A percentile compares a stretch with the other conserved stretches of the same genome.
These are phyloP conservation scores for Lepraria neglecta DNA, from an alignment of 495 filamentous ascomycete genomes.

Conservation along the genomic window DNA sequence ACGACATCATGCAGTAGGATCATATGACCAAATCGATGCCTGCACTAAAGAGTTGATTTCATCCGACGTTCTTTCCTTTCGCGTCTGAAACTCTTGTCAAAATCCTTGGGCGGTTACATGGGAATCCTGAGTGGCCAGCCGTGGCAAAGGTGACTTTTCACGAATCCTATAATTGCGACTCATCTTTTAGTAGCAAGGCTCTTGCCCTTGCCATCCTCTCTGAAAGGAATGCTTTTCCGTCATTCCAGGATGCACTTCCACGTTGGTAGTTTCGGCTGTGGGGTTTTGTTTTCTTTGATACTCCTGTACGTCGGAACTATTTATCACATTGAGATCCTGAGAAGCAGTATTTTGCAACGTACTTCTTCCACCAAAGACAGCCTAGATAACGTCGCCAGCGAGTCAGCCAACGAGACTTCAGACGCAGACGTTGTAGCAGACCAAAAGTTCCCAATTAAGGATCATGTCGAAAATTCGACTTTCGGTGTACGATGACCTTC, in stretches of 20 bases:
- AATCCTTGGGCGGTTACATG: not conserved
- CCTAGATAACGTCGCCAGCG: not conserved
- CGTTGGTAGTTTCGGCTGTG: not conserved
- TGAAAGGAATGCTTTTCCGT: not conserved
- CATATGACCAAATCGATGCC: too few species aligned
- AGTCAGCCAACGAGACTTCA: not conserved
- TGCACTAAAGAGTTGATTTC: too few species aligned
- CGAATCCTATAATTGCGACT: not conserved
- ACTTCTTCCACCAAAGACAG: not conserved
- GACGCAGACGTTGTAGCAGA: not conserved
- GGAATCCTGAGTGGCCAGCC: not conserved
- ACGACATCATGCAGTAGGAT: too few species aligned
- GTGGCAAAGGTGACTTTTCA: not conserved
- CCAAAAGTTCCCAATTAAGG: not conserved
- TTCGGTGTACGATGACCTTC: conserved; percentile 1
- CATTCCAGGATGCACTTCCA: conserved; percentile 1
- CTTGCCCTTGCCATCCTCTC: not conserved
- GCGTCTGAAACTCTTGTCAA: not conserved
- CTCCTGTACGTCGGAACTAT: not conserved
- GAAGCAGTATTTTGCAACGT: not conserved
- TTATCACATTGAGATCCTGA: not conserved
- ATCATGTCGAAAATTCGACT: not conserved
- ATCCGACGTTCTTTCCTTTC: not conserved
- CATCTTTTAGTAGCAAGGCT: not conserved
- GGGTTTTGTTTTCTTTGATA: not conserved